Conservation (phyloP, 116 monocot genomes). For the Papilionanthe hybrid region DNA sequence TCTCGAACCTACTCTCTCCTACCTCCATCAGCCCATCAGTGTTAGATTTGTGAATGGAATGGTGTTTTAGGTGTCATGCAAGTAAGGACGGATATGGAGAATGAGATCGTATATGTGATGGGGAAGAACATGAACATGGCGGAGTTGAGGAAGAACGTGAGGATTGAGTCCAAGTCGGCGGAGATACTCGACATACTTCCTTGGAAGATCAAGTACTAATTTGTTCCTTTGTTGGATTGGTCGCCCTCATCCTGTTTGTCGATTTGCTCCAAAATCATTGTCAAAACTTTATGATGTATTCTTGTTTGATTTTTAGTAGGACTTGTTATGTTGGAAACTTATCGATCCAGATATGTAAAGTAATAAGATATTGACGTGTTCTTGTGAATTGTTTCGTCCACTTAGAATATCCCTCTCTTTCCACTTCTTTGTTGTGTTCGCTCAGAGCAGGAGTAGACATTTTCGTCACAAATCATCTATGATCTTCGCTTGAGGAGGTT, state of each 20-base stretch:
- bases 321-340: background rate
- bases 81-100: conserved; percentile 12
- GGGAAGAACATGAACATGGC: conserved; percentile 14
- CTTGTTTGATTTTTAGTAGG: background rate
- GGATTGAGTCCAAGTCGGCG: background rate
- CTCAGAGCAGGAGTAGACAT: background rate
- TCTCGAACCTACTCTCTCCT: background rate
- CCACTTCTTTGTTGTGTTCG: background rate
- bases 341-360: background rate
- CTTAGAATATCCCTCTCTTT: background rate
- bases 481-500: background rate
- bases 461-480: background rate
- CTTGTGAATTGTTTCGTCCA: background rate
- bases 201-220: conserved; percentile 8
- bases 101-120: conserved; percentile 12
- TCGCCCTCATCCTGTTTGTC: background rate
- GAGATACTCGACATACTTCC: conserved; percentile 12
- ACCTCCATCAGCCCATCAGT: background rate
- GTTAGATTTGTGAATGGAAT: background rate
- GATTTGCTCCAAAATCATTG: background rate
- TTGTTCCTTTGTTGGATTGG: background rate
- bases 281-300: background rate
- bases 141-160: conserved; percentile 10
- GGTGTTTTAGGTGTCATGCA: conserved; percentile 3
- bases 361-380: background rate